Evolutionary conservation across 1,139 yeast genomes (phyloP).

Genomic region (Scheffersomyces stambukii): DNA sequence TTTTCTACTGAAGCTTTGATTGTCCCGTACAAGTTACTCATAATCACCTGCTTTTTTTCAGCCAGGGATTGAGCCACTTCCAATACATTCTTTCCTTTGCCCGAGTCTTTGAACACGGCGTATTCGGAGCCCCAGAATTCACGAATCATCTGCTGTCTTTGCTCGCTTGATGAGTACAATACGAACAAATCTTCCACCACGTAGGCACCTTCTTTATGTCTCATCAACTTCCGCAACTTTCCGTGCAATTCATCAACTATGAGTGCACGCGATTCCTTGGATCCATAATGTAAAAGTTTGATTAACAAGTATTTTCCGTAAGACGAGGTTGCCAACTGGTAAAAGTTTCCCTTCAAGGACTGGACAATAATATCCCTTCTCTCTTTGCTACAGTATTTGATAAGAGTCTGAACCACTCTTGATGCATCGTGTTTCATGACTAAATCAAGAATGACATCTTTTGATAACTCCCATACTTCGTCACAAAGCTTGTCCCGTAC

Average conservation of each 20-base stretch:
- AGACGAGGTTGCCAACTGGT: conserved; percentile 82
- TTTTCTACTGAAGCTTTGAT: conserved; percentile 89
- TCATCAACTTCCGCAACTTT: conserved; percentile 83
- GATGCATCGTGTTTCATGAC: conserved; percentile 96
- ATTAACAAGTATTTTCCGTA: conserved; percentile 91
- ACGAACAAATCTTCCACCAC: conserved; percentile 93
- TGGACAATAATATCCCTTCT: conserved; percentile 70
- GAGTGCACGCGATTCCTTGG: conserved; percentile 68
- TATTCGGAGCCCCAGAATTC: conserved; percentile 98
- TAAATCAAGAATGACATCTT: conserved; percentile 74
- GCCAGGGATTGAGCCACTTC: conserved; percentile 67
- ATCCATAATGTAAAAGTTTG: conserved; percentile 87
- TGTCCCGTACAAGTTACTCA: conserved; percentile 75
- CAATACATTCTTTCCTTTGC: conserved; percentile 56
- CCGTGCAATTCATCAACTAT: conserved; percentile 88
- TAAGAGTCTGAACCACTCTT: conserved; percentile 89
- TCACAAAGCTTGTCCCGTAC: conserved; percentile 75
- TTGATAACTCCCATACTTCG: conserved; percentile 80
- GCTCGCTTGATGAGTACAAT: conserved; percentile 78
- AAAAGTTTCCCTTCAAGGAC: conserved; percentile 72
- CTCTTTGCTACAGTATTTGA: conserved; percentile 78
- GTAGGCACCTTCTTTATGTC: conserved; percentile 98
- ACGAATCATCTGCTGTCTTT: conserved; percentile 84
- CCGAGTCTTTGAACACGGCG: conserved; percentile 82
- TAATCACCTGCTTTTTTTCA: conserved; percentile 78